A percentile compares a stretch with the other conserved stretches of the same genome.
Conservation (phyloP, 805 yeast genomes). For the Nakazawaea ernobii region DNA sequence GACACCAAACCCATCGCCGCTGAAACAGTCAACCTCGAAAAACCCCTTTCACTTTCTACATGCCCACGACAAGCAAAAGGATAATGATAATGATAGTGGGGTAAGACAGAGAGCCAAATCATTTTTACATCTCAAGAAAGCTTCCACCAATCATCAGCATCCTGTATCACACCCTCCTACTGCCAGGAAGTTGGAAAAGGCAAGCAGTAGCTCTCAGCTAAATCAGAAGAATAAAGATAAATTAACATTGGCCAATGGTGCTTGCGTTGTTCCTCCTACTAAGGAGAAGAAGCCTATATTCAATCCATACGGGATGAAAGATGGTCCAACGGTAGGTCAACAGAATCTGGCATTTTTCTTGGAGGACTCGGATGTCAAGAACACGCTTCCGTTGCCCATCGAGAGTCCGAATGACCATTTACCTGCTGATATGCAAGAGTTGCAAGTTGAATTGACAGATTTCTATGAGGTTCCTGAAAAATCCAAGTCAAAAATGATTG, state of each 20-base stretch:
- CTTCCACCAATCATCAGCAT: background rate
- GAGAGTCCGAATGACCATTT: constrained; percentile 60
- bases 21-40: background rate
- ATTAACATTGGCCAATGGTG: background rate
- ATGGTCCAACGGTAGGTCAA: constrained; percentile 21
- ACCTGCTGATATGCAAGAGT: constrained; percentile 48
- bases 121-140: background rate
- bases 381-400: constrained; percentile 54
- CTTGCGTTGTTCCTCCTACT: background rate
- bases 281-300: constrained; percentile 39
- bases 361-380: constrained; percentile 31
- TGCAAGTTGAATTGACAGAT: constrained; percentile 42
- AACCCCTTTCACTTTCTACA: constrained; percentile 11
- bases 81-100: background rate
- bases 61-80: background rate
- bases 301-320: constrained; percentile 59
- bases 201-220: background rate
- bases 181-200: background rate
- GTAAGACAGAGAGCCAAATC: constrained; percentile 9
- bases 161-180: background rate
- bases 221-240: background rate
- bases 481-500: constrained; percentile 44
- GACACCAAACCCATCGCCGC: background rate
- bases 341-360: constrained; percentile 23
- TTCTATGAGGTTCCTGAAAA: constrained; percentile 43